Evolutionary conservation across 768 basidiomycete species (phyloP), one percentile per base, ranked within the genome.

Genomic region (Lentinula edodes): DNA sequence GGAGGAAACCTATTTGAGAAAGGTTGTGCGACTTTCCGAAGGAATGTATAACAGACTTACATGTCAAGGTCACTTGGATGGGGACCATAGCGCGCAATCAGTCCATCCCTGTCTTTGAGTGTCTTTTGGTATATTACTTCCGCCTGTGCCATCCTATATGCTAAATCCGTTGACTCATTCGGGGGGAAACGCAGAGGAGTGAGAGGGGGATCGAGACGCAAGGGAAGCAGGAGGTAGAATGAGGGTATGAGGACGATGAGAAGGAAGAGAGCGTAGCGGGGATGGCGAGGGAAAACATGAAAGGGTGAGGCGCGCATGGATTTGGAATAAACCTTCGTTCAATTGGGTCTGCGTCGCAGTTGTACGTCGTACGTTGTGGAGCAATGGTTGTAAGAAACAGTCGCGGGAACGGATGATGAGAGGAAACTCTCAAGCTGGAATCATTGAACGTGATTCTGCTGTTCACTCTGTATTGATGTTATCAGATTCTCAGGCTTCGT

Each of bases 1-100:
- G 80, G 74, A 28, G 83, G 83, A 67, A 85, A 85, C 66, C 83
- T 84, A 61, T 18, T 46, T n/a, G 20, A 35, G 61, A 62, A 63
- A 38, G 55, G 32, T 46, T 59, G 59, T 56, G 62, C 52, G 16
- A 66, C 16, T 58, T 41, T 56, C 42, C 36, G 52, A 62, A 36
- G 57, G 58, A 15, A 13, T 16, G 63, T 38, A 16, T 66, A 57
- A 35, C 64, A 45, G 52, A 73, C 80, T 58, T 62, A 82, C 84
- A 81, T 72, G 23, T 61, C 69, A 35, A 86, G 75, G 48, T 83
- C 78, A 46, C 76, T 75, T 10, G 81, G 69, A 0, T 71, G 75
- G 16, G 84, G 82, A 0, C 85, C 86, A 72, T 80, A 85, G 65
- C 76, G 80, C 62, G 75, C 72, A 66, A 87, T 83, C 60, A 87